phyloP scores from a whole-genome alignment of 1,284 basidiomycete species.

The Ceratobasidium theobromae region DNA sequence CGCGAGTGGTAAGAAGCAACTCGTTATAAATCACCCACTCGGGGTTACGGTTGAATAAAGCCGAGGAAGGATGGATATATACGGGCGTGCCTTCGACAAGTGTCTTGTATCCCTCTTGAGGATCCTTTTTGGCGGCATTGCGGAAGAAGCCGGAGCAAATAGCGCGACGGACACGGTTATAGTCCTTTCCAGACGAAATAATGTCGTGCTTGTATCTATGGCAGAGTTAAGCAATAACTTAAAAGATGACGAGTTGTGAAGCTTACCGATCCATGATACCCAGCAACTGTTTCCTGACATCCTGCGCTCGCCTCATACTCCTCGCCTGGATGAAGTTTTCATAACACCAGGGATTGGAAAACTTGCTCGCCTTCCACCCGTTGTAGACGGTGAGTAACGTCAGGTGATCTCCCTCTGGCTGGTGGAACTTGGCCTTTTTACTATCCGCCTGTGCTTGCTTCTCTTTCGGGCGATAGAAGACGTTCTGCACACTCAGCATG shows the following conservation, averaged over 20 bases:
- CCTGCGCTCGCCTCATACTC: slow-evolving; percentile 96
- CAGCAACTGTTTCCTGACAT: slow-evolving; percentile 93
- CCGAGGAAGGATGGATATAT: slow-evolving; percentile 96
- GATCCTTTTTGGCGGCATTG: slow-evolving; percentile 94
- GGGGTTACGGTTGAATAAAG: slow-evolving; percentile 90
- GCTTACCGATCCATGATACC: slow-evolving; percentile 97
- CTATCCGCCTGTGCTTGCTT: slow-evolving; percentile 99
- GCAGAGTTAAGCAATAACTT: slow-evolving; percentile 25
- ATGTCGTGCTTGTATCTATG: slow-evolving; percentile 96
- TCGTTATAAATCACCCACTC: slow-evolving; percentile 81
- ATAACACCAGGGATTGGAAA: slow-evolving; percentile 95
- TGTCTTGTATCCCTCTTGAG: slow-evolving; percentile 96
- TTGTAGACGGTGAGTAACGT: slow-evolving; percentile 97
- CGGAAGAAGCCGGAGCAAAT: slow-evolving; percentile 98
- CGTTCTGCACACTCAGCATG: slow-evolving; percentile 95
- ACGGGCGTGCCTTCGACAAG: slow-evolving; percentile 97
- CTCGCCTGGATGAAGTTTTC: slow-evolving; percentile 98
- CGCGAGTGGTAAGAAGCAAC: slow-evolving; percentile 71
- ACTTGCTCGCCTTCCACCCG: slow-evolving; percentile 95
- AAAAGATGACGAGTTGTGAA: too few species aligned
- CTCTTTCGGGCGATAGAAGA: slow-evolving; percentile 98
- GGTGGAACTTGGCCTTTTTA: slow-evolving; percentile 98
- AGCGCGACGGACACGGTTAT: slow-evolving; percentile 89
- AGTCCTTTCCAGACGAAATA: slow-evolving; percentile 86
- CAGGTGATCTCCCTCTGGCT: slow-evolving; percentile 96